Conservation (phyloP, 495 filamentous ascomycete genomes). For the Corynascus novoguineensis region DNA sequence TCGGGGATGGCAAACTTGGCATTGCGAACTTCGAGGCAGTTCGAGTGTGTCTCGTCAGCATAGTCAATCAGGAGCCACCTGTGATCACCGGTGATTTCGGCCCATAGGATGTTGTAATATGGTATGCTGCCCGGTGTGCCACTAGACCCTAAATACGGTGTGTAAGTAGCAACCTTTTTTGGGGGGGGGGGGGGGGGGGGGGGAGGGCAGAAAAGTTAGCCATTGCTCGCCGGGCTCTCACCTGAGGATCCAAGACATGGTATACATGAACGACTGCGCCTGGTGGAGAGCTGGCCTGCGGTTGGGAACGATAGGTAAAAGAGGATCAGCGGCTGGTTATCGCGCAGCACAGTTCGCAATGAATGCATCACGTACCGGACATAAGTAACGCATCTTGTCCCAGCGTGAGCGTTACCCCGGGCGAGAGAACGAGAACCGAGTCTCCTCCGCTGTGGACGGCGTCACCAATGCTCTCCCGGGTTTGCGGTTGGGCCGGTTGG, state of each 20-base stretch:
- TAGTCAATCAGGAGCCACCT: conserved; percentile 70
- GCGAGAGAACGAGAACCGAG: conserved; percentile 25
- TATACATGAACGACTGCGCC: conserved; percentile 21
- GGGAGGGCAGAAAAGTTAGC: neutral
- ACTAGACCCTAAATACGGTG: conserved; percentile 10
- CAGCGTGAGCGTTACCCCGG: conserved; percentile 23
- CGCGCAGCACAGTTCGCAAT: neutral
- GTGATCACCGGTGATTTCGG: conserved; percentile 49
- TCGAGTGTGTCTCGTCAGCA: conserved; percentile 40
- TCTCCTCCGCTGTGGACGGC: neutral
- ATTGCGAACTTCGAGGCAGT: conserved; percentile 22
- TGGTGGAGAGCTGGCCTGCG: conserved; percentile 19
- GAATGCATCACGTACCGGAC: conserved; percentile 14
- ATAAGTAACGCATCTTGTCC: conserved; percentile 20
- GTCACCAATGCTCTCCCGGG: neutral
- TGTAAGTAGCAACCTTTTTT: conserved; percentile 1
- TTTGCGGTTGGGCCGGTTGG: neutral
- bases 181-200: too few relatives aligned
- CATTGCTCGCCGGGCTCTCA: conserved; percentile 9
- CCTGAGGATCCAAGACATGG: conserved; percentile 13
- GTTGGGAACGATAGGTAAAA: neutral
- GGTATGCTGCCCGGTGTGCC: conserved; percentile 46
- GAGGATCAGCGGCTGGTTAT: neutral
- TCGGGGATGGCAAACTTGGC: conserved; percentile 23
- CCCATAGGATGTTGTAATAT: conserved; percentile 82